Conservation (phyloP, 192 early-diverging fungal species). For the Coemansia sp. region DNA sequence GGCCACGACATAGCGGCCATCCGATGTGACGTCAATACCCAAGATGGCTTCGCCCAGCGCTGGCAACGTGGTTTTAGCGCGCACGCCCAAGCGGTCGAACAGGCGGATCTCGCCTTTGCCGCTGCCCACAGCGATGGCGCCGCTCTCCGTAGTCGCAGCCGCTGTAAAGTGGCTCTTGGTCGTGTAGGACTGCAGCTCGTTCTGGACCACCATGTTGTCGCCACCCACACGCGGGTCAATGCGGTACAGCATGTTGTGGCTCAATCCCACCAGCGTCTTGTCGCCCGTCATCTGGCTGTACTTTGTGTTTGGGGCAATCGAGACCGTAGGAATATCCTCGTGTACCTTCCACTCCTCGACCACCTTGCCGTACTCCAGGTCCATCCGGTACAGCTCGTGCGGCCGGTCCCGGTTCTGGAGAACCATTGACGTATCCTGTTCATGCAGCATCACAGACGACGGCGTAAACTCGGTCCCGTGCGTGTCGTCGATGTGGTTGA, state of each 20-base stretch:
- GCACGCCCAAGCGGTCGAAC: constrained; percentile 73
- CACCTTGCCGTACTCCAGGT: constrained; percentile 86
- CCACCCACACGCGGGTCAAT: constrained; percentile 84
- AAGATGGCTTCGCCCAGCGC: constrained; percentile 85
- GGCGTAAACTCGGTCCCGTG: constrained; percentile 69
- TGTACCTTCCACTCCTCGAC: constrained; percentile 93
- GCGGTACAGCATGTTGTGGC: constrained; percentile 80
- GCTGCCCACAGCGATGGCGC: constrained; percentile 79
- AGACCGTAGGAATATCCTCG: constrained; percentile 65
- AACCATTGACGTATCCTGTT: constrained; percentile 80
- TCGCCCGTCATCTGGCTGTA: constrained; percentile 74
- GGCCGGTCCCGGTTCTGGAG: constrained; percentile 71
- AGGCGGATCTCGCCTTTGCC: constrained; percentile 88
- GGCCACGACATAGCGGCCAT: constrained; percentile 83
- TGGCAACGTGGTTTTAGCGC: constrained; percentile 86
- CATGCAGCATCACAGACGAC: constrained; percentile 77
- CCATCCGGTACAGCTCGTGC: constrained; percentile 84
- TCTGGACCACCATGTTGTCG: constrained; percentile 66
- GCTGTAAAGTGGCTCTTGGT: constrained; percentile 70
- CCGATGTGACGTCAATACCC: constrained; percentile 86
- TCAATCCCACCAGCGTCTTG: constrained; percentile 79
- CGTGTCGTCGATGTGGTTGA: constrained; percentile 68
- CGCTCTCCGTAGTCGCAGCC: constrained; percentile 73
- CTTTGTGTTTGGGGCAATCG: constrained; percentile 74
- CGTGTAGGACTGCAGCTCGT: constrained; percentile 69